Evolutionary conservation across 345 rosid genomes (phyloP).

Genomic region (Lenwebbia sp.): DNA sequence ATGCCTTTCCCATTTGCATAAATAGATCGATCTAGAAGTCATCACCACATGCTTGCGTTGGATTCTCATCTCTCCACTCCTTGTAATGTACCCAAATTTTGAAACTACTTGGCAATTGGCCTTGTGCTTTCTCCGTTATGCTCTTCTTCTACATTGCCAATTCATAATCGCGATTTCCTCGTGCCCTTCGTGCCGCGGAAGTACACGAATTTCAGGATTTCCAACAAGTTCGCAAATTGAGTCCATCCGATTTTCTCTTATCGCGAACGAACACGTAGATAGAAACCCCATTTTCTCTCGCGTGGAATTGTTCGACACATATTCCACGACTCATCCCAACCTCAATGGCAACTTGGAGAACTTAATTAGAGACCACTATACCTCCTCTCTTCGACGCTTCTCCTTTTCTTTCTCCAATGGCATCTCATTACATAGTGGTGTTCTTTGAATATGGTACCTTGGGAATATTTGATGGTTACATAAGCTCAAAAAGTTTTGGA

Average conservation of each 20-base stretch:
- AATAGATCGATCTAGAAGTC: neutral
- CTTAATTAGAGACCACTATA: neutral
- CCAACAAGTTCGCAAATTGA: neutral
- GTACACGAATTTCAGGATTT: neutral
- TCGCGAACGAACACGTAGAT: neutral
- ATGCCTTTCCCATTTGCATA: neutral
- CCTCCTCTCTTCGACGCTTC: neutral
- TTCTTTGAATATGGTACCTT: neutral
- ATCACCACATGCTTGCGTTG: neutral
- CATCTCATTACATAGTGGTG: neutral
- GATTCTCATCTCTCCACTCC: neutral
- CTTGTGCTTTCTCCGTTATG: neutral
- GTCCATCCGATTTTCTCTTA: neutral
- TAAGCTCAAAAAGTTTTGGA: neutral
- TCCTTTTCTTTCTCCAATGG: neutral
- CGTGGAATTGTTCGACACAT: neutral
- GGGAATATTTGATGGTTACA: neutral
- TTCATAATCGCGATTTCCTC: neutral
- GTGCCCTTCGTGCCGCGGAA: neutral
- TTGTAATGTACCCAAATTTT: neutral
- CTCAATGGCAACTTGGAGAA: neutral
- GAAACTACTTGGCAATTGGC: neutral
- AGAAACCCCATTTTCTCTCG: neutral
- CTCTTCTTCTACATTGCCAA: neutral
- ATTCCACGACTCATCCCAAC: neutral